Percentiles rank a stretch among this genome's conserved stretches.
Conservation (phyloP, 495 filamentous ascomycete genomes). For the Venustampulla echinocandica region DNA sequence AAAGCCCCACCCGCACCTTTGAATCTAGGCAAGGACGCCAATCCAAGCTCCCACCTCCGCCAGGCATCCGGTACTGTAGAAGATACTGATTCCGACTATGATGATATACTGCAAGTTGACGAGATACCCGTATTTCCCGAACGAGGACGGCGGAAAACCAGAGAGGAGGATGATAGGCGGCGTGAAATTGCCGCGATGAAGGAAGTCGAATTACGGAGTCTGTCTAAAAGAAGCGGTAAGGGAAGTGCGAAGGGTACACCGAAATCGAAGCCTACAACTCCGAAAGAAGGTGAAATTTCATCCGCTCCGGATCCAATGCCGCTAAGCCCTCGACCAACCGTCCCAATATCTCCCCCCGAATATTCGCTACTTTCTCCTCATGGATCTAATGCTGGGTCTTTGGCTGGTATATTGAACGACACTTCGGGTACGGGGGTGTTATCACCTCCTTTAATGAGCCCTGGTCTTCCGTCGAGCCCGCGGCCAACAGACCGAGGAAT, state of each 20-base stretch:
- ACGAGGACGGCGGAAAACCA: conserved; percentile 74
- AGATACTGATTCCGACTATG: conserved; percentile 75
- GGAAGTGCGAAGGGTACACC: conserved; percentile 46
- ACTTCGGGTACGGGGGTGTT: conserved; percentile 23
- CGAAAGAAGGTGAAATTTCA: conserved; percentile 12
- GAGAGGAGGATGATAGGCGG: conserved; percentile 78
- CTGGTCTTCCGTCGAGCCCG: conserved; percentile 82
- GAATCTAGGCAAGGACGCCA: conserved; percentile 48
- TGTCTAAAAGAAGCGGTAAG: conserved; percentile 56
- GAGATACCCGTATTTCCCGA: conserved; percentile 48
- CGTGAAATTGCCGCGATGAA: conserved; percentile 56
- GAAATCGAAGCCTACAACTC: conserved; percentile 23
- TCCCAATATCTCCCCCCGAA: conserved; percentile 19
- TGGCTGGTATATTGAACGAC: conserved; percentile 40
- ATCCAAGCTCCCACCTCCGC: conserved; percentile 34
- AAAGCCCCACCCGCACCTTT: conserved; percentile 82
- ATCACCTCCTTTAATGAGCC: conserved; percentile 60
- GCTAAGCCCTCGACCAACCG: conserved; percentile 14
- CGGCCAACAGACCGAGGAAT: conserved; percentile 69
- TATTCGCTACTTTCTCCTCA: conserved; percentile 12
- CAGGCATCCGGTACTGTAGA: conserved; percentile 42
- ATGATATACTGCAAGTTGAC: conserved; percentile 61
- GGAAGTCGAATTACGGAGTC: conserved; percentile 55
- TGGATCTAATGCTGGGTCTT: conserved; percentile 28
- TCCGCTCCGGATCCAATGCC: conserved; percentile 14